Conservation (phyloP, 2,329 filamentous ascomycete species). For the Clonostachys chloroleuca region DNA sequence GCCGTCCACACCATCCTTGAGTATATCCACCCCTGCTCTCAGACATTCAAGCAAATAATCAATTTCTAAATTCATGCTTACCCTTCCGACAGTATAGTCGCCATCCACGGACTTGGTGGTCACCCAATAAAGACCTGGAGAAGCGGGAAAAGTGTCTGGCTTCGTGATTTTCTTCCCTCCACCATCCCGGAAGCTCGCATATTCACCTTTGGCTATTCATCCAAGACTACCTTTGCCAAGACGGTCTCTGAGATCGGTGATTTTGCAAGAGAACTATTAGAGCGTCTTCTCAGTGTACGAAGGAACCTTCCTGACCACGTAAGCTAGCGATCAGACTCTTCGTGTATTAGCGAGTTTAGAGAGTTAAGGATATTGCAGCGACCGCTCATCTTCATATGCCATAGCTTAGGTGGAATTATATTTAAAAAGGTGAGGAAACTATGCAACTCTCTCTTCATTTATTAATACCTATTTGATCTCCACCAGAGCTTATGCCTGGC, state of each 20-base stretch:
- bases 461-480: constrained; percentile 7
- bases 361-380: constrained; percentile 3
- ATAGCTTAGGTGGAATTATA: constrained; percentile 20
- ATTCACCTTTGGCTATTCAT: constrained; percentile 2
- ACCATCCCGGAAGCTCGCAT: constrained; percentile 1
- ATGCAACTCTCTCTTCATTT: not conserved
- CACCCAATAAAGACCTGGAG: constrained; percentile 1
- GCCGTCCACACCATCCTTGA: too few species aligned
- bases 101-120: constrained; percentile 2
- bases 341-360: not conserved
- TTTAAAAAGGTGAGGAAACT: constrained; percentile 13
- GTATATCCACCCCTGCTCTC: too few species aligned
- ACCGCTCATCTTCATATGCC: constrained; percentile 15
- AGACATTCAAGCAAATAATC: too few species aligned
- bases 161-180: not conserved
- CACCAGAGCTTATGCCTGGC: not conserved
- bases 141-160: not conserved
- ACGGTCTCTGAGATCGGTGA: not conserved
- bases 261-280: not conserved
- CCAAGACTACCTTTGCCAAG: not conserved
- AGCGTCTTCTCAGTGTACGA: not conserved
- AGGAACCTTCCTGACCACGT: not conserved
- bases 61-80: too few species aligned
- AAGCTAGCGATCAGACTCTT: not conserved
- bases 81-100: not conserved